Evolutionary conservation across 352 stramenopile species (phyloP), one percentile per base, ranked within the genome.

Genomic region (Globisporangium cylindrosporum): DNA sequence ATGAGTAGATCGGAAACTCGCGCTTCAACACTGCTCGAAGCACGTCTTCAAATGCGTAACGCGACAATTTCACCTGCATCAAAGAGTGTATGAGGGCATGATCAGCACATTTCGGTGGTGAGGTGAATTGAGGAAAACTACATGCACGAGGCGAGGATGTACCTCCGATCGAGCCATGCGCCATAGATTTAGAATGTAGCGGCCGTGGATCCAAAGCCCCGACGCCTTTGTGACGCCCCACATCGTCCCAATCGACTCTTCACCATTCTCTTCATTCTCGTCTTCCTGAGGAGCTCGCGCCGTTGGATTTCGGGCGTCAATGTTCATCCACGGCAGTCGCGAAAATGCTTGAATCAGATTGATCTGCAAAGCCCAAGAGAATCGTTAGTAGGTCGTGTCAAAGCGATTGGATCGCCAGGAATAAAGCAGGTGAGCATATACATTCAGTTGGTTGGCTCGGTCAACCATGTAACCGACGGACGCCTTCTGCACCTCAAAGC

Each of bases 111-210:
- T n/a, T 20, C 15, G 1, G 4, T n/a, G 15, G 41, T 49, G 3
- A 4, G 29, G 29, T n/a, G 41, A 48, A 49, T n/a, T 3, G 15
- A 49, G 41, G 1, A 18, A 49, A 10, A 9, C 8, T 14, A 49
- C 41, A 49, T 49, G 41, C 4, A n/a, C 15, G 41, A 49, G 41
- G 15, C 15, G 25, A 24, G 20, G 3, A 34, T 48, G 24, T 71
- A 95, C 86, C 78, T 96, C 88, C 20, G 88, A 96, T 43, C 86
- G 79, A 22, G 86, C 79, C 66, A 94, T 89, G 56, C 92, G 81
- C 94, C 94, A 98, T n/a, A 97, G 67, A 73, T 98, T 98, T 2
- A 98, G 68, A 56, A 98, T 84, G 60, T 94, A 90, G 14, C 94
- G 81, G 0, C 93, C 93, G 49, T 94, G 86, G 43, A 98, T 77